These are phyloP conservation scores for Aspergillus mulundensis DNA, from an alignment of 495 filamentous ascomycete genomes.

Conservation along the genomic window DNA sequence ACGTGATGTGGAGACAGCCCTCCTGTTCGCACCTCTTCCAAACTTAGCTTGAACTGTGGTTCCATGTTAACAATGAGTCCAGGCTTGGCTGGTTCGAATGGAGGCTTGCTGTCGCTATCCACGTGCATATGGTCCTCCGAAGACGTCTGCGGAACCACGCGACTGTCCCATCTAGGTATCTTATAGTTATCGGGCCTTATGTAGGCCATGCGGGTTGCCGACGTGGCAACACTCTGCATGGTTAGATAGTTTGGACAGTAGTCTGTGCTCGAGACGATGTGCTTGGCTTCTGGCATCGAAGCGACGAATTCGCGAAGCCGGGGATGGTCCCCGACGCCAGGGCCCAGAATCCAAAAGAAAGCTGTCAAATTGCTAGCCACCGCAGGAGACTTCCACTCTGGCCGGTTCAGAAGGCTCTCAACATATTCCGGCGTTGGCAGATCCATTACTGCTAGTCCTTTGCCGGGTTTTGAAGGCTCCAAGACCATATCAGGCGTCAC, in stretches of 20 bases:
- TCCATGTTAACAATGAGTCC: slow-evolving; percentile 60
- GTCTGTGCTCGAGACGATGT: slow-evolving; percentile 71
- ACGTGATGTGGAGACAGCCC: slow-evolving; percentile 50
- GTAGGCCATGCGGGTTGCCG: slow-evolving; percentile 61
- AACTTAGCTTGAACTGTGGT: slow-evolving; percentile 55
- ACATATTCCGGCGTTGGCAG: slow-evolving; percentile 67
- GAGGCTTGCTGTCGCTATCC: slow-evolving; percentile 12
- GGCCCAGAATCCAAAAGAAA: slow-evolving; percentile 78
- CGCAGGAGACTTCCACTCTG: slow-evolving; percentile 66
- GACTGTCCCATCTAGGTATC: slow-evolving; percentile 57
- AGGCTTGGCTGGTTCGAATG: slow-evolving; percentile 36
- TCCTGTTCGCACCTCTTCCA: slow-evolving; percentile 41
- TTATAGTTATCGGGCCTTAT: slow-evolving; percentile 67
- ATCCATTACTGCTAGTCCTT: slow-evolving; percentile 76
- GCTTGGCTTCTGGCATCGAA: slow-evolving; percentile 54
- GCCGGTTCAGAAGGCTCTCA: slow-evolving; percentile 56
- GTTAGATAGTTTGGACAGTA: slow-evolving; percentile 68
- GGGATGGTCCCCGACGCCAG: slow-evolving; percentile 57
- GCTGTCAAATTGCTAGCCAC: slow-evolving; percentile 63
- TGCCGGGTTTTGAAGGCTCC: slow-evolving; percentile 48
- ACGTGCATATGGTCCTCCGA: not conserved
- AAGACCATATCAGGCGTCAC: slow-evolving; percentile 67
- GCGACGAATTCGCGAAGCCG: slow-evolving; percentile 65
- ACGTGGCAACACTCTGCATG: slow-evolving; percentile 57
- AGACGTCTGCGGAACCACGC: slow-evolving; percentile 30